Evolutionary conservation across 1,139 yeast species (phyloP).

Genomic region (Scheffersomyces quercinus): DNA sequence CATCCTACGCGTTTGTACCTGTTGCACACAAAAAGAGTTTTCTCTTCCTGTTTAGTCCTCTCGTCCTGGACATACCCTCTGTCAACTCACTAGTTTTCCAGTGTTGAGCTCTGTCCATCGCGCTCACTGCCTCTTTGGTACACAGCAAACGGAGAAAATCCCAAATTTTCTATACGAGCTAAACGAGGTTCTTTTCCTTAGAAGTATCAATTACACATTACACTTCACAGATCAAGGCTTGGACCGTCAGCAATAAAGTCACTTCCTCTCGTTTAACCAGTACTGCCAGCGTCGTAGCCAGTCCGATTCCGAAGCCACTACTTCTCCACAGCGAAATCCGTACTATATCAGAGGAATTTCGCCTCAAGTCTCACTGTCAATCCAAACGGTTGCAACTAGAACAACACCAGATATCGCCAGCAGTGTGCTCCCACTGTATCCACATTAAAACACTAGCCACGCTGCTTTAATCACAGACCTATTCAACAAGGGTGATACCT

Average conservation of each 20-base stretch:
- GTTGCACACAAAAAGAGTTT: too few species aligned
- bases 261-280: not conserved
- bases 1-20: too few species aligned
- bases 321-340: not conserved
- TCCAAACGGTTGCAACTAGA: not conserved
- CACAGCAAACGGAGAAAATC: not conserved
- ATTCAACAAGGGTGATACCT: not conserved
- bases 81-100: too few species aligned
- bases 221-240: slow-evolving; percentile 1
- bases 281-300: not conserved
- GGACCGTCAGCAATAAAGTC: not conserved
- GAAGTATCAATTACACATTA: not conserved
- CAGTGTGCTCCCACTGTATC: too few species aligned
- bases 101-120: not conserved
- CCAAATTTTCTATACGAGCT: slow-evolving; percentile 12
- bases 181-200: slow-evolving; percentile 9
- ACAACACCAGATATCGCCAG: not conserved
- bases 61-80: too few species aligned
- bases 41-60: too few species aligned
- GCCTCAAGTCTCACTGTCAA: not conserved
- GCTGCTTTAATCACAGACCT: too few species aligned
- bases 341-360: not conserved
- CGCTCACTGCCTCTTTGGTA: slow-evolving; percentile 1
- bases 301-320: not conserved
- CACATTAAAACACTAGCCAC: too few species aligned